Base-by-base conservation (phyloP, 345 rosid genomes). In the Turritis glabra region DNA sequence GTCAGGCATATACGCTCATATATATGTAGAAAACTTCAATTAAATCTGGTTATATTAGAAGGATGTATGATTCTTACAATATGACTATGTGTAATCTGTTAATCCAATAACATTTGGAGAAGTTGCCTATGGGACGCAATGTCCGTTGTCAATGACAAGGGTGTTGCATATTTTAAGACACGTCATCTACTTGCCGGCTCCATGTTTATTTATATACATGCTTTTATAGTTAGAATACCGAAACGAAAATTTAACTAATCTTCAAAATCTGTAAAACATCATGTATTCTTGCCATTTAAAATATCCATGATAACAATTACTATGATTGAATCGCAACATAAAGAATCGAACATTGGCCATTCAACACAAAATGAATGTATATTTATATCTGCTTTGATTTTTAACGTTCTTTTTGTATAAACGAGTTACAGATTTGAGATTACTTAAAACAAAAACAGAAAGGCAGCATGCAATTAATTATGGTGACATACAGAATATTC, bases 151-250 rank as follows among this genome's bases (percentile, higher is more conserved):
- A 69, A 69, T 46, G 60, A 55, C 37, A 63, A 54, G 21, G 14
- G 33, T 76, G 80, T 76, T 62, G 70, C 71, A 37, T 54, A 44
- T 25, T 32, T 46, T 9, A 44, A 41, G 58, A 69, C 58, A 62
- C 65, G 75, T 76, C 48, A 63, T 70, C 29, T 53, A 46, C 52
- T 26, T 63, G 71, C 71, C 80, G 58, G 35, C 80, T 46, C 23
- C 59, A 53, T 69, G 48, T 55, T 46, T 43, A 43, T 44, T 2
- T 44, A 2, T 43, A 15, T 33, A 2, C 2, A 10, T 33, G 3
- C 3, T 38, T 32, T 38, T 3, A 12, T 11, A 19, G 19, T 7
- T 14, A 40, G n/a, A 40, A 41, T 41, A 12, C 12, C 46, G 8
- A 41, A 41, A 41, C 11, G 10, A 32, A 14, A 14, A 1, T 38